A percentile compares a stretch with the other conserved stretches of the same genome.
These are phyloP conservation scores for Mycosarcoma maydis DNA, from an alignment of 1,284 basidiomycete species.

Conservation along the genomic window DNA sequence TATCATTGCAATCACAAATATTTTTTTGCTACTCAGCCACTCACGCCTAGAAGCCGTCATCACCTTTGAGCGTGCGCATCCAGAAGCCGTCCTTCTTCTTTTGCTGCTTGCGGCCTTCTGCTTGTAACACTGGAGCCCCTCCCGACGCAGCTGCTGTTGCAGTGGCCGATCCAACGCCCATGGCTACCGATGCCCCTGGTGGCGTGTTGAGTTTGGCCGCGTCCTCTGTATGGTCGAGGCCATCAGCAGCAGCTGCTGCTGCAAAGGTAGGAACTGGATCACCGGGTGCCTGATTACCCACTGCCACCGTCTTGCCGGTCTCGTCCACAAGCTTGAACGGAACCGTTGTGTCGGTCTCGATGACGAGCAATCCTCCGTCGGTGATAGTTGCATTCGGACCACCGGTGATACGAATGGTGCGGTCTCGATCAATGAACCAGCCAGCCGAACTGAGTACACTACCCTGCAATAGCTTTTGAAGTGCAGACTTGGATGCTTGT, in stretches of 20 bases:
- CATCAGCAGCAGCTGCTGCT: slow-evolving; percentile 7
- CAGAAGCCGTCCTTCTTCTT: slow-evolving; percentile 40
- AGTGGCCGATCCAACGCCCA: slow-evolving; percentile 25
- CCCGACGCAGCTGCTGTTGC: slow-evolving; percentile 21
- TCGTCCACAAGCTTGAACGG: slow-evolving; percentile 51
- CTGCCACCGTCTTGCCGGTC: slow-evolving; percentile 48
- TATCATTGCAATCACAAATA: slow-evolving; percentile 20
- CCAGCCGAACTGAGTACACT: slow-evolving; percentile 56
- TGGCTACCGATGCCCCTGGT: slow-evolving; percentile 7
- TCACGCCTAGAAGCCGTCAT: slow-evolving; percentile 23
- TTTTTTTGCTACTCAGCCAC: too few relatives aligned
- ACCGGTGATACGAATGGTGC: slow-evolving; percentile 52
- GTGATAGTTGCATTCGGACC: slow-evolving; percentile 49
- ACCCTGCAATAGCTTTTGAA: slow-evolving; percentile 51
- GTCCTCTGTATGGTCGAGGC: slow-evolving; percentile 32
- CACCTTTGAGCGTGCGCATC: slow-evolving; percentile 42
- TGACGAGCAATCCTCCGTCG: slow-evolving; percentile 54
- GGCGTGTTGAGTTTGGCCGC: slow-evolving; percentile 30
- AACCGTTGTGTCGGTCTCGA: slow-evolving; percentile 50
- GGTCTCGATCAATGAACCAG: slow-evolving; percentile 58
- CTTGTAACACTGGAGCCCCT: slow-evolving; percentile 25
- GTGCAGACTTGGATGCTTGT: slow-evolving; percentile 41
- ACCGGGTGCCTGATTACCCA: slow-evolving; percentile 42
- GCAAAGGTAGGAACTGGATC: slow-evolving; percentile 23
- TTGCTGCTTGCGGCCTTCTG: slow-evolving; percentile 23